Conservation (phyloP, 192 early-diverging fungal genomes). For the Geranomyces variabilis region DNA sequence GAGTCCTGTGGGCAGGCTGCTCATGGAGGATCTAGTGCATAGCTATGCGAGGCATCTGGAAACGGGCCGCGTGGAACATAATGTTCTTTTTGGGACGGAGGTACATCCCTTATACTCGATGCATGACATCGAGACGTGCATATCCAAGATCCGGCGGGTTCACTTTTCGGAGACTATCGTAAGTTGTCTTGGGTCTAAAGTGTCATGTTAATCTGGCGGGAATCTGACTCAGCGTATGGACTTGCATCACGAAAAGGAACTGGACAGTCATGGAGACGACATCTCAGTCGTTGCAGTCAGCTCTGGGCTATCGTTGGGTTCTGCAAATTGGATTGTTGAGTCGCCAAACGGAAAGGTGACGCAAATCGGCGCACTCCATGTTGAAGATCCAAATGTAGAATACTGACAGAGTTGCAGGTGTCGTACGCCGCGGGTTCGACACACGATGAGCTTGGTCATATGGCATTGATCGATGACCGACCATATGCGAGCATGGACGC, state of each 20-base stretch:
- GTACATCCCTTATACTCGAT: constrained; percentile 57
- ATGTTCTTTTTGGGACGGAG: constrained; percentile 22
- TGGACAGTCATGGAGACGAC: constrained; percentile 14
- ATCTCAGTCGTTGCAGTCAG: constrained; percentile 16
- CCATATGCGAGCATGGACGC: constrained; percentile 20
- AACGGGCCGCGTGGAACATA: not conserved
- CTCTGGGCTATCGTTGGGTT: constrained; percentile 36
- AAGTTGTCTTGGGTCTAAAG: not conserved
- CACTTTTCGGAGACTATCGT: constrained; percentile 60
- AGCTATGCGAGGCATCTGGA: constrained; percentile 34
- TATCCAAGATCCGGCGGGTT: constrained; percentile 63
- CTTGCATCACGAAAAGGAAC: not conserved
- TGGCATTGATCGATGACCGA: constrained; percentile 19
- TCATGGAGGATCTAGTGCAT: constrained; percentile 66
- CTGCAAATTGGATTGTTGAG: constrained; percentile 33
- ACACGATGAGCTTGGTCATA: constrained; percentile 29
- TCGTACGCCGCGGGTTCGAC: constrained; percentile 29
- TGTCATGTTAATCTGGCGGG: not conserved
- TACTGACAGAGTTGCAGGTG: constrained; percentile 5
- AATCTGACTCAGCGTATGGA: not conserved
- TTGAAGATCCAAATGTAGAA: too few relatives aligned
- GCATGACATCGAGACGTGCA: constrained; percentile 59
- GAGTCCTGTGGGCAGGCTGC: constrained; percentile 40
- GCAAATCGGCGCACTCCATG: too few relatives aligned
- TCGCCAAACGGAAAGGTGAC: constrained; percentile 27